Evolutionary conservation across 164 flowering plant genomes (phyloP).

Genomic region (Vitis rotundifolia): DNA sequence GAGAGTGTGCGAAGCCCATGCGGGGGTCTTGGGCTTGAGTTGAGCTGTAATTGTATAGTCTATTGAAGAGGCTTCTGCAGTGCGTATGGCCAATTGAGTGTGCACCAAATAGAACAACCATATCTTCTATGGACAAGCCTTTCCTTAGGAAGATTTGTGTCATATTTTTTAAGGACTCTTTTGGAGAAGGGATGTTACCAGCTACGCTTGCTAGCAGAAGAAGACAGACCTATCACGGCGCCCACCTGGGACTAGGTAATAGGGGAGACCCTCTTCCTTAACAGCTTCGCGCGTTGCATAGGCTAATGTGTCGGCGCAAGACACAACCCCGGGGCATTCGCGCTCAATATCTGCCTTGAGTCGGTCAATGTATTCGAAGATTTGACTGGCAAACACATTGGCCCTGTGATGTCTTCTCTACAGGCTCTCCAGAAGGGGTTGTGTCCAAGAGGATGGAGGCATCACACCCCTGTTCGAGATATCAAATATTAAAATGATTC

Average conservation of each 20-base stretch:
- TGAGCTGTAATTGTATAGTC: constrained; percentile 9
- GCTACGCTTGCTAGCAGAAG: constrained; percentile 12
- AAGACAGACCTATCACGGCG: constrained; percentile 26
- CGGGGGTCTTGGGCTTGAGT: constrained; percentile 7
- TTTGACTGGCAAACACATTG: constrained; percentile 15
- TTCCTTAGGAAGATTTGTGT: constrained; percentile 5
- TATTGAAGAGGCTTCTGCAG: constrained; percentile 12
- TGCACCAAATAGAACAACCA: constrained; percentile 29
- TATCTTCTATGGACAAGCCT: constrained; percentile 19
- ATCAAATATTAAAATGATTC: too few relatives aligned
- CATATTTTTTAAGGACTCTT: not conserved
- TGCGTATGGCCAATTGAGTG: constrained; percentile 28
- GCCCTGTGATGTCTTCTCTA: constrained; percentile 23
- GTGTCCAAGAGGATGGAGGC: constrained; percentile 31
- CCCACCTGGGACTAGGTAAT: constrained; percentile 16
- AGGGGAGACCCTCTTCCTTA: constrained; percentile 7
- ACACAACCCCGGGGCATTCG: constrained; percentile 29
- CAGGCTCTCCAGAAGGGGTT: constrained; percentile 15
- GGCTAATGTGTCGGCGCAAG: constrained; percentile 37
- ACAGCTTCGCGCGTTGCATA: constrained; percentile 31
- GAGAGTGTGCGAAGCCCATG: constrained; percentile 1
- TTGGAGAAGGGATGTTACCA: constrained; percentile 15
- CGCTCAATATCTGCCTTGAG: constrained; percentile 22
- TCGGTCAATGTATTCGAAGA: constrained; percentile 27
- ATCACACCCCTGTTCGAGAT: constrained; percentile 35